phyloP scores from a whole-genome alignment of 768 basidiomycete genomes.

The Ramaria sp. region DNA sequence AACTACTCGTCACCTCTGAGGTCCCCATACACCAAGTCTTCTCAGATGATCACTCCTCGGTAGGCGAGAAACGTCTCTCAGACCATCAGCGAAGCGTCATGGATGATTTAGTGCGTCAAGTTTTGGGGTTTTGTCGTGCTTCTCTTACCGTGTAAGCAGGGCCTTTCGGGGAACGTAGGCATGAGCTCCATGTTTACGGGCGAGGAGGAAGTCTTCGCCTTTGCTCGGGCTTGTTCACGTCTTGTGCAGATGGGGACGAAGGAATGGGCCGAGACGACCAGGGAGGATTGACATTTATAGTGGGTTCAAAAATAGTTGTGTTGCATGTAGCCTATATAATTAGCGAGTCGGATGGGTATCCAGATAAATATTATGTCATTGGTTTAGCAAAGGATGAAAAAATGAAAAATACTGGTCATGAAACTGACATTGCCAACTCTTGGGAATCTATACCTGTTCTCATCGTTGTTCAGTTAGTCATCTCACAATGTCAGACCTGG shows the following conservation, averaged over 20 bases:
- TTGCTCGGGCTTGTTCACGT: conserved; percentile 84
- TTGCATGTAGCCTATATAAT: not conserved
- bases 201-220: conserved; percentile 96
- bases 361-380: too few relatives aligned
- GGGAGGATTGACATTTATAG: conserved; percentile 7
- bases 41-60: conserved; percentile 45
- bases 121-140: conserved; percentile 8
- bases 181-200: conserved; percentile 87
- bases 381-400: too few relatives aligned
- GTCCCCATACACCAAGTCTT: conserved; percentile 88
- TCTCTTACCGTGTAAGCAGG: conserved; percentile 31
- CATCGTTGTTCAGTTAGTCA: too few relatives aligned
- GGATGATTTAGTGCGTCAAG: conserved; percentile 75
- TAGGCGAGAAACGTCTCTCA: conserved; percentile 34
- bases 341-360: too few relatives aligned
- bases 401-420: too few relatives aligned
- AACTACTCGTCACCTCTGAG: conserved; percentile 85
- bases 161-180: conserved; percentile 65
- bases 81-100: conserved; percentile 90
- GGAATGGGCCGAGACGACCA: conserved; percentile 58
- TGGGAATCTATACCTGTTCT: too few relatives aligned
- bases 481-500: too few relatives aligned
- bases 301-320: not conserved
- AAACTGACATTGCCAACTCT: too few relatives aligned
- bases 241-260: conserved; percentile 85